These are phyloP conservation scores for Serpula lacrymans DNA, from an alignment of 768 basidiomycete species.

Conservation along the genomic window DNA sequence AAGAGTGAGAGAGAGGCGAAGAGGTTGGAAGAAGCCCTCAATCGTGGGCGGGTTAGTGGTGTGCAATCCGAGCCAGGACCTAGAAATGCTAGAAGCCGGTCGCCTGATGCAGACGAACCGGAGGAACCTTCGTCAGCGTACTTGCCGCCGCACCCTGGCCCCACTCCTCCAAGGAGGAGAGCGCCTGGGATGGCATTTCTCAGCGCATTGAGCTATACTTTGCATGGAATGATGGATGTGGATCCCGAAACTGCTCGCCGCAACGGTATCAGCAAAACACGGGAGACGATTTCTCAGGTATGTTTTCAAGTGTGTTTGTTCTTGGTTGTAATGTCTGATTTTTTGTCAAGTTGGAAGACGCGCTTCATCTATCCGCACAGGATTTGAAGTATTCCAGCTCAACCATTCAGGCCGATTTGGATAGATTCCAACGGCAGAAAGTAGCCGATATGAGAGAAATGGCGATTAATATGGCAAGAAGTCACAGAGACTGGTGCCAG, in stretches of 20 bases:
- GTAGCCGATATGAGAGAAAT: constrained; percentile 95
- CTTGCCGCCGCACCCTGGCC: constrained; percentile 78
- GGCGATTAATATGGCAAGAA: constrained; percentile 84
- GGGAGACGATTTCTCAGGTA: constrained; percentile 94
- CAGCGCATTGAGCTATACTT: constrained; percentile 88
- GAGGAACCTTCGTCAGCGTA: constrained; percentile 46
- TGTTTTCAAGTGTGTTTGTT: constrained; percentile 15
- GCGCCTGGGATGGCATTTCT: constrained; percentile 83
- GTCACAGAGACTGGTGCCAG: constrained; percentile 95
- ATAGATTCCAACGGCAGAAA: constrained; percentile 98
- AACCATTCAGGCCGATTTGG: constrained; percentile 95
- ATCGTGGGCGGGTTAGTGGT: constrained; percentile 45
- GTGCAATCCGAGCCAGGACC: constrained; percentile 20
- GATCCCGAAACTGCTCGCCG: constrained; percentile 95
- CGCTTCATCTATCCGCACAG: constrained; percentile 85
- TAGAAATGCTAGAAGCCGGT: constrained; percentile 15
- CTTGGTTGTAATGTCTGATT: constrained; percentile 11
- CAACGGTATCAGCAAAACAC: constrained; percentile 90
- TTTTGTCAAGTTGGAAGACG: constrained; percentile 85
- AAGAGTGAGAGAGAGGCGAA: constrained; percentile 89
- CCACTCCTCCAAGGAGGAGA: constrained; percentile 59
- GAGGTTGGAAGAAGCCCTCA: constrained; percentile 84
- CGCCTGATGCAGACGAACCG: constrained; percentile 29
- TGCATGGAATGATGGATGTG: constrained; percentile 98
- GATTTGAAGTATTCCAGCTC: constrained; percentile 96